Percentiles rank a stretch among this genome's conserved stretches.
phyloP scores from a whole-genome alignment of 2,329 filamentous ascomycete genomes.

The Trichoderma harzianum region DNA sequence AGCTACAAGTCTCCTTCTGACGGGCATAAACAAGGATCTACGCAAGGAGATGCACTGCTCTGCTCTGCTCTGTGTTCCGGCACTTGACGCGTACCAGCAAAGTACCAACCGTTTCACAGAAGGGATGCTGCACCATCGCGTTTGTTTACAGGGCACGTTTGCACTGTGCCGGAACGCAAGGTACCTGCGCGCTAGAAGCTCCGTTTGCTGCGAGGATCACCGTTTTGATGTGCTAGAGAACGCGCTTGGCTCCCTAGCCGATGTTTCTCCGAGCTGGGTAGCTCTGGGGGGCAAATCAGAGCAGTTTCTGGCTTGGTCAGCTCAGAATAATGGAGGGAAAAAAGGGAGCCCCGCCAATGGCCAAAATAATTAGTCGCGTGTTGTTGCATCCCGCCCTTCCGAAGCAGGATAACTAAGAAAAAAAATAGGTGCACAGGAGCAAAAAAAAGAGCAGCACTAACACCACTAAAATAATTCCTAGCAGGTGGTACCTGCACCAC shows the following conservation, averaged over 20 bases:
- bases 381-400: conserved; percentile 2
- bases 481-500: not conserved
- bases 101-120: not conserved
- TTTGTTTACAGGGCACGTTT: not conserved
- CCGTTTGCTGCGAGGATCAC: not conserved
- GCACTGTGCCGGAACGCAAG: not conserved
- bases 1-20: not conserved
- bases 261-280: not conserved
- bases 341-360: not conserved
- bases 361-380: not conserved
- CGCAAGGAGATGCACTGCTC: not conserved
- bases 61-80: not conserved
- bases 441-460: not conserved
- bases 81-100: not conserved
- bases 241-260: not conserved
- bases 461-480: not conserved
- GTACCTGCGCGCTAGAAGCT: not conserved
- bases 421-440: conserved; percentile 2
- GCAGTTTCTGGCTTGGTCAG: not conserved
- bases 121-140: not conserved
- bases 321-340: not conserved
- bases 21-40: not conserved
- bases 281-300: not conserved
- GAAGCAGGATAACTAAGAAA: not conserved
- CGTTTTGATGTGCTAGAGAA: not conserved